Evolutionary conservation across 2,329 filamentous ascomycete species (phyloP).

Genomic region (Pyrenophora tritici-repentis): DNA sequence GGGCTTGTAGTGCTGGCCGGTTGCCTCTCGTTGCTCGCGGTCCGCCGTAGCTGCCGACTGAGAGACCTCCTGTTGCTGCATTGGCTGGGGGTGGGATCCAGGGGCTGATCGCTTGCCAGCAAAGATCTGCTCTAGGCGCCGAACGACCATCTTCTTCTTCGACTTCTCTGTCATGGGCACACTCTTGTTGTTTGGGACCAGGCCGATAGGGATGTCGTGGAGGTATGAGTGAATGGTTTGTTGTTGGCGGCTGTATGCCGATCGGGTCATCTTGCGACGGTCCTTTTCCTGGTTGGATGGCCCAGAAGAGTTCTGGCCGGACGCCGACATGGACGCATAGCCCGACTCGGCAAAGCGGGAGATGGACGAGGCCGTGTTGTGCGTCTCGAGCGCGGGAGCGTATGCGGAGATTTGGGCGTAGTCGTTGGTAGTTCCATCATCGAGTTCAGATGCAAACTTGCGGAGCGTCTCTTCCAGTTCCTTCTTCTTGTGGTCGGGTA

Average conservation of each 20-base stretch:
- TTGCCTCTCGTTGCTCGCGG: conserved; percentile 47
- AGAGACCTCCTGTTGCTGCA: conserved; percentile 63
- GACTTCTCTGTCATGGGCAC: conserved; percentile 69
- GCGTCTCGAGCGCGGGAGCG: conserved; percentile 57
- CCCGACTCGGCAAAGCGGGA: conserved; percentile 58
- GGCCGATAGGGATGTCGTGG: conserved; percentile 71
- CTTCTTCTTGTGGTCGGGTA: conserved; percentile 73
- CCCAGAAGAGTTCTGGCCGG: conserved; percentile 52
- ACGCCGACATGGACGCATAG: conserved; percentile 65
- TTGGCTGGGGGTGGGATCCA: conserved; percentile 54
- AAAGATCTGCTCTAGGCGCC: conserved; percentile 78
- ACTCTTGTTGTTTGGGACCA: conserved; percentile 63
- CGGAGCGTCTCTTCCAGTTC: conserved; percentile 76
- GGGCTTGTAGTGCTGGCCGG: conserved; percentile 38
- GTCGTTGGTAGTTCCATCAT: conserved; percentile 44
- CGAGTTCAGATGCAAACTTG: conserved; percentile 70
- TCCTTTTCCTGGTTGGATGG: conserved; percentile 42
- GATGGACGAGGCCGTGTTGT: conserved; percentile 64
- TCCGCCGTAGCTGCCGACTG: conserved; percentile 58
- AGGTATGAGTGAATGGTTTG: conserved; percentile 70
- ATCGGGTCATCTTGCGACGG: conserved; percentile 34
- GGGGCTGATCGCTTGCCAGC: conserved; percentile 65
- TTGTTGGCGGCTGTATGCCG: conserved; percentile 42
- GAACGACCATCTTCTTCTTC: conserved; percentile 77
- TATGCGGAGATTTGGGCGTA: conserved; percentile 40